These are phyloP conservation scores for Penicillium ochrochloron DNA, from an alignment of 495 filamentous ascomycete species.

Conservation along the genomic window DNA sequence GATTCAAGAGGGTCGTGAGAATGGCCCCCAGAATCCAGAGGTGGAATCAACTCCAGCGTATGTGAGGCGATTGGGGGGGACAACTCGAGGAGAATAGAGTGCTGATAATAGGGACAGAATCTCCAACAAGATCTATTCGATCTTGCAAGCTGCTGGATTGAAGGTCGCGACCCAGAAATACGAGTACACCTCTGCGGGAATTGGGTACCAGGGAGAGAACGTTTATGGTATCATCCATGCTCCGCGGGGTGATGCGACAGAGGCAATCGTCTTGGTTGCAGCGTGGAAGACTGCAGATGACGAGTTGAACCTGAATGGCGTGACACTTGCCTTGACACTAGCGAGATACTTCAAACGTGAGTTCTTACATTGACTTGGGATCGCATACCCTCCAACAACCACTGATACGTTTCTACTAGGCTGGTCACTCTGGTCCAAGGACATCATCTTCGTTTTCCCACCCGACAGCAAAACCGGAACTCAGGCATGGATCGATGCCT, in stretches of 20 bases:
- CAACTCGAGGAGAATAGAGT: background rate
- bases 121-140: constrained; percentile 70
- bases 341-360: constrained; percentile 90
- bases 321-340: constrained; percentile 82
- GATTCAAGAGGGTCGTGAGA: constrained; percentile 27
- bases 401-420: constrained; percentile 51
- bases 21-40: constrained; percentile 24
- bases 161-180: constrained; percentile 88
- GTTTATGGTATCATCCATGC: constrained; percentile 94
- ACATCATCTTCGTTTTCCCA: constrained; percentile 91
- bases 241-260: constrained; percentile 94
- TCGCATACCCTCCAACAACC: background rate
- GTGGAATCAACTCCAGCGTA: constrained; percentile 52
- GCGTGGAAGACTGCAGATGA: constrained; percentile 85
- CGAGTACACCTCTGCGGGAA: constrained; percentile 73
- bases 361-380: constrained; percentile 21
- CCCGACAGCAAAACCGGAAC: constrained; percentile 87
- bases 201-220: constrained; percentile 81
- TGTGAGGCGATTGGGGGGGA: constrained; percentile 21
- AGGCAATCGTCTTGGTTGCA: constrained; percentile 90
- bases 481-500: constrained; percentile 97
- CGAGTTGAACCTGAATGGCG: constrained; percentile 80
- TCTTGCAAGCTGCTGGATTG: constrained; percentile 76
- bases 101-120: constrained; percentile 48
- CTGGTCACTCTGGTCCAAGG: constrained; percentile 98